Base-by-base conservation (phyloP, 805 yeast genomes). In the Blastobotrys parvus region DNA sequence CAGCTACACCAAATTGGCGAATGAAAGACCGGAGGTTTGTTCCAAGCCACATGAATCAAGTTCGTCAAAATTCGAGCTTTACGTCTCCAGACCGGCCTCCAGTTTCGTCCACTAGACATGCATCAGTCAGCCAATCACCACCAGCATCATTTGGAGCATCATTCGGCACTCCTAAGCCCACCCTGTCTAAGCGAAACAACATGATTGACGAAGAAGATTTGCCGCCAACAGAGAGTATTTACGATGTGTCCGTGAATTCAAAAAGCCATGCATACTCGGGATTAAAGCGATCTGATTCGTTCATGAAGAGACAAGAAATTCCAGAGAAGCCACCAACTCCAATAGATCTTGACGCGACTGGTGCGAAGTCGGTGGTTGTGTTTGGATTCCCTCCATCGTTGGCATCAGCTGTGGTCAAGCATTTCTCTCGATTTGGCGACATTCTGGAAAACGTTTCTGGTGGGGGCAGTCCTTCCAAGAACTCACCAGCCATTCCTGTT, bases 321-420 rank as follows among this genome's bases (percentile, higher is more conserved):
- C 32, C 32, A 5, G 15, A 5, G 5, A 10, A n/a, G 4, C 4
- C 5, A 10, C 32, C 32, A 2, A n/a, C 13, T 30, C 34, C 17
- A 30, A 15, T n/a, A 13, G 34, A 30, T n/a, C 22, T 34, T 4
- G 21, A 16, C 13, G 30, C 16, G 3, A 22, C 18, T n/a, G 31
- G 27, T 19, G 87, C 78, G 43, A 70, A 77, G 38, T 83, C 95
- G 0, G 82, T 90, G 1, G 64, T 89, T 22, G 86, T 90, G 2
- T 87, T 83, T 63, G 97, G 97, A 1, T 90, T 86, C 59, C 87
- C 94, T 1, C 94, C 88, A 55, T 70, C 77, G 1, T 70, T 80
- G 50, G 77, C 94, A 6, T 72, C 71, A 25, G 71, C 71, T 29
- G 75, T 90, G 1, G 70, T 90, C 31, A 74, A 75, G 41, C 84